Base-by-base conservation (phyloP, 2,329 filamentous ascomycete genomes). In the Paecilomyces niveus region DNA sequence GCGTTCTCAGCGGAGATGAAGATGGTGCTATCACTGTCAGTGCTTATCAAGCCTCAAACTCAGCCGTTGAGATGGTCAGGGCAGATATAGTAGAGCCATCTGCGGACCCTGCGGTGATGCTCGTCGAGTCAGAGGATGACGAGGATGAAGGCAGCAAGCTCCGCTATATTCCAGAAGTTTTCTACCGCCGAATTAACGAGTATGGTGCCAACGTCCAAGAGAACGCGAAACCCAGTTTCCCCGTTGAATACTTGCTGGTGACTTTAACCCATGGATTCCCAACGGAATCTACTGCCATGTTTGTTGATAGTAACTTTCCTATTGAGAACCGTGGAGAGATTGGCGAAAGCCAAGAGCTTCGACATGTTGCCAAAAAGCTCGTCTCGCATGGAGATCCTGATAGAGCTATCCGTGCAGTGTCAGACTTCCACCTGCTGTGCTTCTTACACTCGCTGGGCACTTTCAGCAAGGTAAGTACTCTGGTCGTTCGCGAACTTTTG, bases 211-310 rank as follows among this genome's bases (percentile, higher is more conserved):
- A 93, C 66, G 94, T 97, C 7, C 94, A 97, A 72, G 91, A 97
- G 74, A 97, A 96, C 67, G 94, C 94, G 24, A 97, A 97, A 72
- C 94, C 94, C 0, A 87, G 89, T 53, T 99, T 99, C 73, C 94
- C 94, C 0, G 92, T 97, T 54, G 94, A 99, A 72, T 99, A 97
- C 72, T 83, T 99, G 33, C 87, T 97, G 58, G 90, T 97, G 61
- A 97, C 94, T 8, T 83, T 99, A 62, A 99, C 94, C 0, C 93
- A 99, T 71, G 94, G 94, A 60, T 97, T 99, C 78, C 94, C 94
- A 2, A 90, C 88, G 56, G 81, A 86, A 52, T 84, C 90, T 3
- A 88, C 86, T 58, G 91, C 92, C 11, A 76, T 88, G 31, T 97
- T 97, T 74, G 87, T 79, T 29, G 72, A 77, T 60, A 81, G 82